Evolutionary conservation across 371 early-diverging fungal species (phyloP).

Genomic region (Apophysomyces variabilis): DNA sequence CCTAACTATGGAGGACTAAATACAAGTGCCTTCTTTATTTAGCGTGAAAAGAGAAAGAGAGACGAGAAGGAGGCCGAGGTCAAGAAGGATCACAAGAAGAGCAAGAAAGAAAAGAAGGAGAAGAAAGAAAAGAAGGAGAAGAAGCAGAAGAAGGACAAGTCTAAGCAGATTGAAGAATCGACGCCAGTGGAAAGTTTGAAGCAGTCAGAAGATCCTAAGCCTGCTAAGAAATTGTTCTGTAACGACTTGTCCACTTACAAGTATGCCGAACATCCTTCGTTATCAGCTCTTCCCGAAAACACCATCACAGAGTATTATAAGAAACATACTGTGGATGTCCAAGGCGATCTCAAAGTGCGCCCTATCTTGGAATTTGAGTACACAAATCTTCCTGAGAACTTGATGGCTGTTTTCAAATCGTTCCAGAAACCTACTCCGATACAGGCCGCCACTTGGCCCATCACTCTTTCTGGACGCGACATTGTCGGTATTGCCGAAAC

Average conservation of each 20-base stretch:
- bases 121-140: slow-evolving; percentile 24
- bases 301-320: slow-evolving; percentile 63
- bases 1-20: background rate
- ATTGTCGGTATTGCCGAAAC: slow-evolving; percentile 86
- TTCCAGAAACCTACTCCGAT: slow-evolving; percentile 95
- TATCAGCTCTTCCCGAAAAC: slow-evolving; percentile 43
- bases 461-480: slow-evolving; percentile 73
- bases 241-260: slow-evolving; percentile 33
- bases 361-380: slow-evolving; percentile 82
- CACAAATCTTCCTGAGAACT: slow-evolving; percentile 68
- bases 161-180: slow-evolving; percentile 7
- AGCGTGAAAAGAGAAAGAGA: slow-evolving; percentile 9
- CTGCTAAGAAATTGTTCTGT: slow-evolving; percentile 26
- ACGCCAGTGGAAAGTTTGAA: slow-evolving; percentile 11
- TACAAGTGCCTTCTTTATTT: background rate
- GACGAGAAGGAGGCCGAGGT: slow-evolving; percentile 18
- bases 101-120: slow-evolving; percentile 19
- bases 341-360: slow-evolving; percentile 66
- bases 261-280: slow-evolving; percentile 39
- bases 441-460: slow-evolving; percentile 94
- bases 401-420: slow-evolving; percentile 82
- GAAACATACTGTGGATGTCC: slow-evolving; percentile 69
- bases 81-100: slow-evolving; percentile 23
- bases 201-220: slow-evolving; percentile 28
- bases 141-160: slow-evolving; percentile 22